Conservation (phyloP, 305 asterid species). For the Caryopteris hybrid region DNA sequence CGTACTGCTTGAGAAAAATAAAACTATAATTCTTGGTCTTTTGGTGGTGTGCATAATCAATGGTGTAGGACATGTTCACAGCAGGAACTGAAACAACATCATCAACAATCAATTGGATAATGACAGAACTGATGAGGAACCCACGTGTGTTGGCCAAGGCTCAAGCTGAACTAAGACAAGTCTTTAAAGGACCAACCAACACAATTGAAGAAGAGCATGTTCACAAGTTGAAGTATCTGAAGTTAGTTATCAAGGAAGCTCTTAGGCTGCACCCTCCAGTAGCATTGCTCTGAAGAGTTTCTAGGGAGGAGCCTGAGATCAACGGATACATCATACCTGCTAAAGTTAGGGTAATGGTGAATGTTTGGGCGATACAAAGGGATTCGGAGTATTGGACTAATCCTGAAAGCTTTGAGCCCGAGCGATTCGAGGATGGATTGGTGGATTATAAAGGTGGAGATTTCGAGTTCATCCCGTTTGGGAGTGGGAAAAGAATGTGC, state of each 20-base stretch:
- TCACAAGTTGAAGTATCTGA: slow-evolving; percentile 25
- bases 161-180: slow-evolving; percentile 35
- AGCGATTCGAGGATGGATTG: slow-evolving; percentile 28
- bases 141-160: slow-evolving; percentile 32
- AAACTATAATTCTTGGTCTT: too few relatives aligned
- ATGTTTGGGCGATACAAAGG: slow-evolving; percentile 29
- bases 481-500: slow-evolving; percentile 37
- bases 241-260: slow-evolving; percentile 28
- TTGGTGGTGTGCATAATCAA: too few relatives aligned
- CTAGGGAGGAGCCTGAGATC: slow-evolving; percentile 17
- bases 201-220: slow-evolving; percentile 14
- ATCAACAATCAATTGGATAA: slow-evolving; percentile 27
- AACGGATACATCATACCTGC: slow-evolving; percentile 28
- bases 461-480: slow-evolving; percentile 18
- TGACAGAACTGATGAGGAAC: slow-evolving; percentile 37
- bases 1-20: too few relatives aligned
- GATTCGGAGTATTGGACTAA: slow-evolving; percentile 21
- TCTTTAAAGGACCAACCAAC: slow-evolving; percentile 6
- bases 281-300: slow-evolving; percentile 28
- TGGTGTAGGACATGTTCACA: slow-evolving; percentile 35
- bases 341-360: slow-evolving; percentile 28
- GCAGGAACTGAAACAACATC: slow-evolving; percentile 44
- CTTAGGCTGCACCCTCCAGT: slow-evolving; percentile 38
- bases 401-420: slow-evolving; percentile 27
- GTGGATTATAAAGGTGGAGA: slow-evolving; percentile 24